phyloP scores from a whole-genome alignment of 202 grass and related monocot species.

The Schoenoplectus triqueter region DNA sequence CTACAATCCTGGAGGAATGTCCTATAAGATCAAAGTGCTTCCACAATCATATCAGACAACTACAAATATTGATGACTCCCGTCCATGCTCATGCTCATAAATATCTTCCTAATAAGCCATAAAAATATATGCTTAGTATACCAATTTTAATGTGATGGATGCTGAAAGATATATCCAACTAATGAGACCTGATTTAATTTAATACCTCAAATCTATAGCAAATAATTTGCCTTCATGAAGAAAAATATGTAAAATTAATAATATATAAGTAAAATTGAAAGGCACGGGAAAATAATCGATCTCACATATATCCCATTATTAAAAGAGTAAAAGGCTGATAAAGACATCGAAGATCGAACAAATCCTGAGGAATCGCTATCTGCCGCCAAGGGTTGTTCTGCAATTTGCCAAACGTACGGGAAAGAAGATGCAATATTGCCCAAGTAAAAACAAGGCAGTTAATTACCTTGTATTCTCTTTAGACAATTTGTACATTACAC shows the following conservation, averaged over 20 bases:
- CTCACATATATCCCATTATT: conserved; percentile 10
- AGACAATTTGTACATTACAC: conserved; percentile 13
- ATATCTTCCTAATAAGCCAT: conserved; percentile 9
- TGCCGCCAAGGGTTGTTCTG: neutral
- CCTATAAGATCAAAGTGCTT: neutral
- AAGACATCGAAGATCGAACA: neutral
- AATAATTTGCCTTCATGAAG: neutral
- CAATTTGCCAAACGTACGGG: conserved; percentile 17
- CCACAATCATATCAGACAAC: neutral
- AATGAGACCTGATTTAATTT: neutral
- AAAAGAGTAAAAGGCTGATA: conserved; percentile 11
- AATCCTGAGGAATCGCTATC: neutral
- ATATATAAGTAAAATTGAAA: neutral
- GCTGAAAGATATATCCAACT: neutral
- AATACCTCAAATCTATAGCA: neutral
- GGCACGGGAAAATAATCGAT: neutral
- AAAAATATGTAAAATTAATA: neutral
- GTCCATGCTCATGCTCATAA: conserved; percentile 7
- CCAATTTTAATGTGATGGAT: neutral
- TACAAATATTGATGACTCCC: neutral
- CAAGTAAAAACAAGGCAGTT: neutral
- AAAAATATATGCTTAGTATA: conserved; percentile 2
- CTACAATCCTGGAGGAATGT: neutral
- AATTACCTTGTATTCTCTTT: neutral
- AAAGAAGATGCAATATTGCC: neutral